Base-by-base conservation (phyloP, 1,284 basidiomycete species). In the Clitocybe nebularis region DNA sequence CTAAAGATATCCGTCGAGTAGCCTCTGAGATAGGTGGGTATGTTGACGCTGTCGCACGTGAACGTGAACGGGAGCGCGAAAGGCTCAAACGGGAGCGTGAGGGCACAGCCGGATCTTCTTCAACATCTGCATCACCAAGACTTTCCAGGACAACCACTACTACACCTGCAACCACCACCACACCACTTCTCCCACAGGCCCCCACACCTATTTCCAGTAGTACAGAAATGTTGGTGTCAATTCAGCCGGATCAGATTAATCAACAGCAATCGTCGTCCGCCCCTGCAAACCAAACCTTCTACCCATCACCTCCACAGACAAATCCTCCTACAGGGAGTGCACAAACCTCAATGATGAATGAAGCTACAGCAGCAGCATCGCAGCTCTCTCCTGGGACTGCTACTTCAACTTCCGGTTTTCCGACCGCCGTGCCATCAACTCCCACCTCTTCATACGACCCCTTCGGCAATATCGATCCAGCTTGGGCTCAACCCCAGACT, bases 51-150 rank as follows among this genome's bases (percentile, higher is more conserved):
- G 74, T 88, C 2, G 79, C 78, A 1, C 75, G 75, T 46, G 84
- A 88, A 48, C 67, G 86, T 5, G 85, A 89, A 46, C 69, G 68
- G 39, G 86, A 88, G 57, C 69, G 85, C 3, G 86, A 89, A 51
- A 69, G 84, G 10, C 67, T 87, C 39, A 75, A 77, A 47, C 66
- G 72, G 35, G 84, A 84, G 56, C 67, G 81, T n/a, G 78, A 79
- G 57, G 59, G 70, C 24, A 63, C 66, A 7, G 58, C 57, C 13
- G 58, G 60, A 4, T 50, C 57, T 7, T 57, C 57, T 1, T 51
- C 62, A 17, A 46, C 57, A 20, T 41, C 56, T 26, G 49, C 52
- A 25, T 40, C 60, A 2, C 40, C 53, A 34, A 49, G 52, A 24
- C 42, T 60, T 2, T 61, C 65, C 4, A 59, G 62, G 14, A 46